Evolutionary conservation across 2,329 filamentous ascomycete genomes (phyloP).

Genomic region (Pseudogymnoascus sp.): DNA sequence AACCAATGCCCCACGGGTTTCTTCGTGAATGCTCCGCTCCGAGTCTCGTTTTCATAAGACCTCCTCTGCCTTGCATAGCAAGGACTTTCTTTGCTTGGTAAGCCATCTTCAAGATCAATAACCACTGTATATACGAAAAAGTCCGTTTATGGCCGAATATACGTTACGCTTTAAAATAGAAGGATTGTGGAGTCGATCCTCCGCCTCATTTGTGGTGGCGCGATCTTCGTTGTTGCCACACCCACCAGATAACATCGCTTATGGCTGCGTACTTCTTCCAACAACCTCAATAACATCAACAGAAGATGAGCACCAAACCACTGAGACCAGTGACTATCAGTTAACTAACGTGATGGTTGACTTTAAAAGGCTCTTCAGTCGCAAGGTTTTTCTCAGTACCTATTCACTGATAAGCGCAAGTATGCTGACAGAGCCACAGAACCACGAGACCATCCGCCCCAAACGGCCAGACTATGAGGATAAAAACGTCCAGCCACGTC

Average conservation of each 20-base stretch:
- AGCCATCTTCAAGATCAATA: not conserved
- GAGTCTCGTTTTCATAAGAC: not conserved
- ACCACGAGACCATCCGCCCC: not conserved
- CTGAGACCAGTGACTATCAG: not conserved
- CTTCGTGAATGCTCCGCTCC: not conserved
- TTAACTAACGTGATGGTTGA: not conserved
- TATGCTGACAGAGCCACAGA: not conserved
- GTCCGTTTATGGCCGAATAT: not conserved
- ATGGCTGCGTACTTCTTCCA: not conserved
- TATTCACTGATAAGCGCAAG: not conserved
- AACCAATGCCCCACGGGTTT: not conserved
- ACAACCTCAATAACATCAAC: not conserved
- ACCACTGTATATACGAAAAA: not conserved
- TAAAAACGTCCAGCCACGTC: not conserved
- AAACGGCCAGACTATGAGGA: conserved; percentile 1
- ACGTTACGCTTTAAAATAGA: not conserved
- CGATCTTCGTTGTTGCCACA: conserved; percentile 18
- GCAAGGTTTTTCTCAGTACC: not conserved
- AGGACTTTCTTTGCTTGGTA: not conserved
- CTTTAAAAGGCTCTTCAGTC: conserved; percentile 2
- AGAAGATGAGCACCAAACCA: not conserved
- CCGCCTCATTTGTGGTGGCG: not conserved
- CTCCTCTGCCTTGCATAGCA: not conserved
- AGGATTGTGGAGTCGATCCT: not conserved
- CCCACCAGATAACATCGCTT: not conserved